phyloP scores from a whole-genome alignment of 306 rosid species.

The Quercus berberidifolia region DNA sequence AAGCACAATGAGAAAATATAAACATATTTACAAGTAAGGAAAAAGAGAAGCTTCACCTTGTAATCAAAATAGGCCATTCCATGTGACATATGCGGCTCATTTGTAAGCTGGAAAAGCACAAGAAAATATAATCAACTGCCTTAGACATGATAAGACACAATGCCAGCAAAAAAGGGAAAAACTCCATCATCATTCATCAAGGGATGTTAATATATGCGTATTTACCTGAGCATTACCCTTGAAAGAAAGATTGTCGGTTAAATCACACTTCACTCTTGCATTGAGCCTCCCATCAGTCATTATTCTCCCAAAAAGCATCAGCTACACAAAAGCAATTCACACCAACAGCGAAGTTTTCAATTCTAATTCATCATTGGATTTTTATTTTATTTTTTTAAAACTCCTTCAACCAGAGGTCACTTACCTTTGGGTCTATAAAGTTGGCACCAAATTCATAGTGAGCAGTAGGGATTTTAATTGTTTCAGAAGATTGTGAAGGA shows the following conservation, averaged over 20 bases:
- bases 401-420: not conserved
- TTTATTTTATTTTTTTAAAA: too few relatives aligned
- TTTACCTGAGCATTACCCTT: slow-evolving; percentile 95
- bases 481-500: slow-evolving; percentile 86
- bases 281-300: slow-evolving; percentile 88
- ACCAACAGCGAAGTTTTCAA: not conserved
- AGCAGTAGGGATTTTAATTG: slow-evolving; percentile 81
- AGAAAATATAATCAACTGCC: not conserved
- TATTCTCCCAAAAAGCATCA: slow-evolving; percentile 90
- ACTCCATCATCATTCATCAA: not conserved
- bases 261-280: slow-evolving; percentile 87
- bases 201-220: not conserved
- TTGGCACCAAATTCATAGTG: slow-evolving; percentile 96
- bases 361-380: not conserved
- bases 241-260: slow-evolving; percentile 68
- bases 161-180: not conserved
- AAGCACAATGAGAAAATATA: slow-evolving; percentile 3
- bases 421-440: slow-evolving; percentile 88
- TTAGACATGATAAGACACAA: not conserved
- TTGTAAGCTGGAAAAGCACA: slow-evolving; percentile 60
- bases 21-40: not conserved
- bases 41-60: slow-evolving; percentile 51
- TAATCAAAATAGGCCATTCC: slow-evolving; percentile 64
- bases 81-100: slow-evolving; percentile 97
- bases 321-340: slow-evolving; percentile 30